Percentiles rank a stretch among this genome's conserved stretches.
Evolutionary conservation across 106 monocot species (phyloP).

Genomic region (Acanthochlamys bracteata): DNA sequence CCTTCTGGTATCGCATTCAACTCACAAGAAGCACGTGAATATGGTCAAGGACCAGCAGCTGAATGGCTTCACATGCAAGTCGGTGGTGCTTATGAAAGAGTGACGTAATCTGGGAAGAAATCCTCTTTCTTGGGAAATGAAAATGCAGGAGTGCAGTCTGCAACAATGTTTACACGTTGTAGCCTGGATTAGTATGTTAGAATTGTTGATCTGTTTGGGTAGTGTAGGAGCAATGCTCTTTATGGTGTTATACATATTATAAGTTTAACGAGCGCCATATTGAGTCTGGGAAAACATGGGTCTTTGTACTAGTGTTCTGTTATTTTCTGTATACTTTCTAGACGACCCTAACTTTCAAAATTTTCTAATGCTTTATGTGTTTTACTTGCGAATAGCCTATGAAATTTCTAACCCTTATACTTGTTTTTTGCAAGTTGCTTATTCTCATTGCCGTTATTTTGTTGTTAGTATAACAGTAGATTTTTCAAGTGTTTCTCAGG

Average conservation of each 20-base stretch:
- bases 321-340: too few relatives aligned
- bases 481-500: too few relatives aligned
- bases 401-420: too few relatives aligned
- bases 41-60: conserved; percentile 24
- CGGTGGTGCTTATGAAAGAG: conserved; percentile 60
- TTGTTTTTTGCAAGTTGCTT: too few relatives aligned
- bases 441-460: too few relatives aligned
- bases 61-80: conserved; percentile 88
- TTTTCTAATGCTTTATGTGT: too few relatives aligned
- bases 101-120: conserved; percentile 20
- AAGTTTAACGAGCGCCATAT: neutral
- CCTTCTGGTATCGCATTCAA: conserved; percentile 35
- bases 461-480: too few relatives aligned
- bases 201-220: neutral
- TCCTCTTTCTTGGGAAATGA: conserved; percentile 10
- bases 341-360: too few relatives aligned
- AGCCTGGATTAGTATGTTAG: neutral
- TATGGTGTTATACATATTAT: neutral
- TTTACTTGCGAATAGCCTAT: too few relatives aligned
- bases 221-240: neutral
- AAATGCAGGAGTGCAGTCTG: neutral
- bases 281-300: neutral
- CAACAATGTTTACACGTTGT: neutral
- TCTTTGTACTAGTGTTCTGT: neutral
- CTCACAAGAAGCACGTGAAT: conserved; percentile 29